Conservation (phyloP, 352 stramenopile species). For the Phytophthora gonapodyides region DNA sequence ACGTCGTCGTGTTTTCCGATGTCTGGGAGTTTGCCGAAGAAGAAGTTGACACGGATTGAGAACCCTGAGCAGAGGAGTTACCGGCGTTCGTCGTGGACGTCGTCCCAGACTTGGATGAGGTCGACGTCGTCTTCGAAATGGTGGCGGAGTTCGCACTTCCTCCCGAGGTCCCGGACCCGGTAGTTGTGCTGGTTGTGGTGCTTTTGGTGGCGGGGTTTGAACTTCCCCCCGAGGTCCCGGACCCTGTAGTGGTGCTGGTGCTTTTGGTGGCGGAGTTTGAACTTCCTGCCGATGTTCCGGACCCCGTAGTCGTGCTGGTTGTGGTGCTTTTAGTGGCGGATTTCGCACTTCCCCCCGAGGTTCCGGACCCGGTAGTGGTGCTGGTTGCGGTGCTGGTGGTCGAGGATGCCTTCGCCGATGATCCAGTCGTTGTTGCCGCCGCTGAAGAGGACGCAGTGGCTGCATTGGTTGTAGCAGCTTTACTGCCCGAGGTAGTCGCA, state of each 20-base stretch:
- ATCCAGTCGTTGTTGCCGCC: not conserved
- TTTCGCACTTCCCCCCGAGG: not conserved
- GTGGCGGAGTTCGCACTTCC: too few relatives aligned
- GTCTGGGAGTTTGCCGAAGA: constrained; percentile 5
- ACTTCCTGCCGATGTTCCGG: too few relatives aligned
- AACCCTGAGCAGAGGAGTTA: constrained; percentile 11
- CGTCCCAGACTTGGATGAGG: too few relatives aligned
- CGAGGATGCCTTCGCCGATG: not conserved
- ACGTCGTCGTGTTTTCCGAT: constrained; percentile 1
- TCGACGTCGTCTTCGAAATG: too few relatives aligned
- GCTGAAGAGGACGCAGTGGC: too few relatives aligned
- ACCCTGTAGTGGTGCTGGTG: not conserved
- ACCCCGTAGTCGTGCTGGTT: constrained; percentile 6
- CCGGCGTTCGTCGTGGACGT: too few relatives aligned
- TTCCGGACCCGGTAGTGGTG: too few relatives aligned
- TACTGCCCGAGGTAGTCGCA: not conserved
- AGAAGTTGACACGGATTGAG: constrained; percentile 2
- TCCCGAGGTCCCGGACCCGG: too few relatives aligned
- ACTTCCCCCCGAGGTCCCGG: constrained; percentile 1
- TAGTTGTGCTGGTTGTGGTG: too few relatives aligned
- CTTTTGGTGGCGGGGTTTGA: not conserved
- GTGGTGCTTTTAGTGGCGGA: constrained; percentile 1
- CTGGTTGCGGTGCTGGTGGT: not conserved
- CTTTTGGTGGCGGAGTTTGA: too few relatives aligned
- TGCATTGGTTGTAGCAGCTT: too few relatives aligned